Evolutionary conservation across 176 grass and related monocot genomes (phyloP).

Genomic region (Rhynchospora tenuis): DNA sequence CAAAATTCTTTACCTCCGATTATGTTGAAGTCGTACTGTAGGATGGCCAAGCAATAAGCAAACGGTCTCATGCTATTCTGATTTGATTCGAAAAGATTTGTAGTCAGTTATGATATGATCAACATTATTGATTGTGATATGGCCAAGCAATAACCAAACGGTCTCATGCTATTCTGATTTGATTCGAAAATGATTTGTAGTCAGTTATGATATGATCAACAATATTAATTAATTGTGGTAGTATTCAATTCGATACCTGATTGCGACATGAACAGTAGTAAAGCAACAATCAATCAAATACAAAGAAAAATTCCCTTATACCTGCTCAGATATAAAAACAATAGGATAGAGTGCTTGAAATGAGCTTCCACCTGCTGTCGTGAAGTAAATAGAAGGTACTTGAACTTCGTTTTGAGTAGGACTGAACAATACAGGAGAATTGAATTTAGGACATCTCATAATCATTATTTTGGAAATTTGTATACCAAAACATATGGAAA

Average conservation of each 20-base stretch:
- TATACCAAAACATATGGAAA: too few species aligned
- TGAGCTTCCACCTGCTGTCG: constrained; percentile 29
- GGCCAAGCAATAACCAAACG: constrained; percentile 35
- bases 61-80: fast-evolving
- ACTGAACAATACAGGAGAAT: neutral
- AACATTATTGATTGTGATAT: too few species aligned
- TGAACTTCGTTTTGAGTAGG: neutral
- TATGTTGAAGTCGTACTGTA: constrained; percentile 36
- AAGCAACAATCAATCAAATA: too few species aligned
- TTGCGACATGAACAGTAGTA: too few species aligned
- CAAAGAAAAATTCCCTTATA: too few species aligned
- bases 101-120: neutral
- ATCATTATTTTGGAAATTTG: neutral
- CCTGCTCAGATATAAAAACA: fast-evolving
- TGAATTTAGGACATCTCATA: too few species aligned
- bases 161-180: neutral
- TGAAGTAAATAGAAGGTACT: constrained; percentile 31
- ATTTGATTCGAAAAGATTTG: neutral
- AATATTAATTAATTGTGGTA: too few species aligned
- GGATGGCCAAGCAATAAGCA: constrained; percentile 43
- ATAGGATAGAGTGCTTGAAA: constrained; percentile 16
- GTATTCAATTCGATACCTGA: too few species aligned
- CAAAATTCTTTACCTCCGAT: constrained; percentile 41
- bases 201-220: neutral
- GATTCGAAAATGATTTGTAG: neutral